Percentiles rank a stretch among this genome's conserved stretches.
These are phyloP conservation scores for Rubia peregrina DNA, from an alignment of 305 asterid species.

Conservation along the genomic window DNA sequence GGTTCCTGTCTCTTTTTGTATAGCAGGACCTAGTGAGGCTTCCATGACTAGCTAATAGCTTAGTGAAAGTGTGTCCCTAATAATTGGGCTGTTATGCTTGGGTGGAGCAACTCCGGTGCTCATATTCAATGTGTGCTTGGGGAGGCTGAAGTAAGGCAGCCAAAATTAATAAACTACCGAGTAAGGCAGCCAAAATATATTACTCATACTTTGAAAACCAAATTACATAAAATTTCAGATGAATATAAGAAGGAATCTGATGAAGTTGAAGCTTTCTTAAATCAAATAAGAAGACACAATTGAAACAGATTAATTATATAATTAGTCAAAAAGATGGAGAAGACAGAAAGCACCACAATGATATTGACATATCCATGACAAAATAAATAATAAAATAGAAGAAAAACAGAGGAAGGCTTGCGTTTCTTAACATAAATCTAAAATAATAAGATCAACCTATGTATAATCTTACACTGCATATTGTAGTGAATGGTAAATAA, in stretches of 20 bases:
- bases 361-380: not conserved
- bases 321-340: not conserved
- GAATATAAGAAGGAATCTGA: not conserved
- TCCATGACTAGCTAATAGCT: no score
- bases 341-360: not conserved
- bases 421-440: not conserved
- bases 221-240: not conserved
- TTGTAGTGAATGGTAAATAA: not conserved
- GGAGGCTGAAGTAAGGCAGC: not conserved
- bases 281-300: not conserved
- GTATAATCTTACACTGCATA: not conserved
- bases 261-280: not conserved
- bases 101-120: not conserved
- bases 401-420: not conserved
- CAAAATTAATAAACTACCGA: not conserved
- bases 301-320: not conserved
- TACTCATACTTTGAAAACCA: not conserved
- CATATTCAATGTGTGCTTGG: not conserved
- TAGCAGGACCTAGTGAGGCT: no score
- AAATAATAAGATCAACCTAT: not conserved
- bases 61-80: not conserved
- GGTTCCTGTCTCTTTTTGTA: no score
- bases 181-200: no score
- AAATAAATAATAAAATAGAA: not conserved
- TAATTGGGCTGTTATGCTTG: not conserved